Base-by-base conservation (phyloP, 139 green algal species). In the Trebouxia sp. region DNA sequence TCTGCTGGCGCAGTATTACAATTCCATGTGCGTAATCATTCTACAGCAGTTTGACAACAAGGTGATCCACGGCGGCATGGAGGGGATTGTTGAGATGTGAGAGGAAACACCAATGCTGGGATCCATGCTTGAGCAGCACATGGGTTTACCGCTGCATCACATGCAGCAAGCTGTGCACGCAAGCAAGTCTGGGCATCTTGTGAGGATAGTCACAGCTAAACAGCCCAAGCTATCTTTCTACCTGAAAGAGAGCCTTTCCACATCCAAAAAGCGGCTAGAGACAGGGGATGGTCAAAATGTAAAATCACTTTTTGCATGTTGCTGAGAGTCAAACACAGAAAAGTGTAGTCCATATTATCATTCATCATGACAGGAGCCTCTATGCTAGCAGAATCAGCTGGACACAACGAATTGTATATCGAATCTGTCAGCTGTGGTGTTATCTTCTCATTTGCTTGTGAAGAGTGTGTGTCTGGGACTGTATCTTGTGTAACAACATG, bases 21-120 rank as follows among this genome's bases (percentile, higher is more conserved):
- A 79, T 3, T 80, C 69, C 39, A 65, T 84, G 39, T 37, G 79
- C 15, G 50, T 70, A 12, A 22, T 84, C 35, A 28, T 76, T 12
- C 55, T 84, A 15, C 41, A 55, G 5, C 80, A 84, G 55, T 84
- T 84, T 37, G 20, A 48, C n/a, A 32, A 51, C 30, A 84, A 84
- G 70, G 15, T 65, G 39, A 37, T 80, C 3, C 20, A 28, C 28
- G 55, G 74, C 1, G 80, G 80, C 53, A 80, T 80, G 80, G 39
- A 84, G 70, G 80, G 78, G 5, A 70, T 78, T 12, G 30, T 82
- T 30, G 14, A 39, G 12, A 56, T 82, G n/a, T 69, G 41, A 26
- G 55, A 55, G 17, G 43, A 76, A 14, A 76, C 26, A 35, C 67
- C 67, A 28, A 51, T 51, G 5, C 39, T 76, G 9, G 39, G 39